Conservation (phyloP, 208 protist species). For the Trypanosoma rangeli region DNA sequence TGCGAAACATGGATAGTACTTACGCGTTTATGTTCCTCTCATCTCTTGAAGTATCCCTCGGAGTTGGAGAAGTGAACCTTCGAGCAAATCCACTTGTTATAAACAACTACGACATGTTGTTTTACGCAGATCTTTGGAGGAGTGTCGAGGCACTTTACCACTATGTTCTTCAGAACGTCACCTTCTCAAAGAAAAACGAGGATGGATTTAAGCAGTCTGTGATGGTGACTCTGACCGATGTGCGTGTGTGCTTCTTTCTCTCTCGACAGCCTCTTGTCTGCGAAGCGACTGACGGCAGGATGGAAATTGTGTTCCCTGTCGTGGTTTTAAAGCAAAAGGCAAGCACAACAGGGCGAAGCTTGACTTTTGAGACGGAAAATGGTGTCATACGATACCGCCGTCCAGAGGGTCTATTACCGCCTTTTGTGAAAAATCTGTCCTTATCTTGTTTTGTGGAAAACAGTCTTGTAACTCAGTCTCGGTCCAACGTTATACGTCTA, state of each 20-base stretch:
- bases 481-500: slow-evolving; percentile 8
- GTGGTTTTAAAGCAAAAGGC: slow-evolving; percentile 23
- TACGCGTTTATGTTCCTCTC: slow-evolving; percentile 12
- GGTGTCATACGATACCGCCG: slow-evolving; percentile 21
- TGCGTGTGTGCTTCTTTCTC: slow-evolving; percentile 26
- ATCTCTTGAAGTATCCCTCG: slow-evolving; percentile 21
- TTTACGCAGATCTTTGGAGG: slow-evolving; percentile 24
- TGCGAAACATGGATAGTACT: slow-evolving; percentile 7
- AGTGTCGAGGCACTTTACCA: slow-evolving; percentile 13
- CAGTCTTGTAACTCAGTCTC: slow-evolving; percentile 18
- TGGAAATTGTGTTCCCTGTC: slow-evolving; percentile 28
- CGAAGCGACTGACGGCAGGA: background rate
- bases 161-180: slow-evolving; percentile 22
- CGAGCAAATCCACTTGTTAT: slow-evolving; percentile 19
- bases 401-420: slow-evolving; percentile 12
- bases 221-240: slow-evolving; percentile 22
- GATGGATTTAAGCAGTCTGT: slow-evolving; percentile 33
- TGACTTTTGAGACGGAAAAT: slow-evolving; percentile 31
- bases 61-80: slow-evolving; percentile 26
- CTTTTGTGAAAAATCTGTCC: slow-evolving; percentile 27
- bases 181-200: slow-evolving; percentile 28
- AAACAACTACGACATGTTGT: slow-evolving; percentile 31
- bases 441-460: slow-evolving; percentile 23
- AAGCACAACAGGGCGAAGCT: slow-evolving; percentile 8
- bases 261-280: background rate